These are phyloP conservation scores for Phytophthora rubi DNA, from an alignment of 352 stramenopile genomes.

Conservation along the genomic window DNA sequence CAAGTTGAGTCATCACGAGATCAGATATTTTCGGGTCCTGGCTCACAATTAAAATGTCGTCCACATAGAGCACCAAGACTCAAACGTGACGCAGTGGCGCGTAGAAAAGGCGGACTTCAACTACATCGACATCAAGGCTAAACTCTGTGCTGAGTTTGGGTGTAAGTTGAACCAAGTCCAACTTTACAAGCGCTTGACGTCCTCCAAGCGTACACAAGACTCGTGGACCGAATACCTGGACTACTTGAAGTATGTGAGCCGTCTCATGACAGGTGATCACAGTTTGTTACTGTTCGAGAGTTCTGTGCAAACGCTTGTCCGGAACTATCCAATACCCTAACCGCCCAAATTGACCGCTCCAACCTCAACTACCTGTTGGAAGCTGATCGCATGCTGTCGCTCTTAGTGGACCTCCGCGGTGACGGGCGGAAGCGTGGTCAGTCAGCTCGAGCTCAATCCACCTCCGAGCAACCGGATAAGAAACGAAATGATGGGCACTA, in stretches of 20 bases:
- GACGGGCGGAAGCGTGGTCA: conserved; percentile 1
- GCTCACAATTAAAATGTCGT: conserved; percentile 13
- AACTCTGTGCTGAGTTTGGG: conserved; percentile 5
- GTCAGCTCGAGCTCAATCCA: background rate
- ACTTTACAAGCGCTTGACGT: conserved; percentile 14
- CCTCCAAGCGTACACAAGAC: conserved; percentile 13
- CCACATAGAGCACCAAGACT: conserved; percentile 14
- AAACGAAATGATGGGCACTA: background rate
- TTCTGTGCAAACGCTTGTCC: conserved; percentile 14
- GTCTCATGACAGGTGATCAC: conserved; percentile 20
- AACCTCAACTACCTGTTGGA: background rate
- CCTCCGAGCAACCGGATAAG: background rate
- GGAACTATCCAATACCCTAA: conserved; percentile 12
- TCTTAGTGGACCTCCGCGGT: background rate
- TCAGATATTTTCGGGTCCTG: background rate
- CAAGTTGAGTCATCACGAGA: conserved; percentile 6
- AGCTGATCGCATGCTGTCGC: conserved; percentile 3
- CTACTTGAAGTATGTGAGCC: conserved; percentile 24
- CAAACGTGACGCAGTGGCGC: conserved; percentile 12
- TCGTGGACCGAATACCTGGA: conserved; percentile 17
- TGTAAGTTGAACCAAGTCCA: conserved; percentile 24
- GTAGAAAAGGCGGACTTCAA: background rate
- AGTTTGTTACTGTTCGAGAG: conserved; percentile 11
- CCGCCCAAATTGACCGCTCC: conserved; percentile 1
- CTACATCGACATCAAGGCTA: conserved; percentile 1